phyloP scores from a whole-genome alignment of 1,284 basidiomycete species.

The Ustilago curta region DNA sequence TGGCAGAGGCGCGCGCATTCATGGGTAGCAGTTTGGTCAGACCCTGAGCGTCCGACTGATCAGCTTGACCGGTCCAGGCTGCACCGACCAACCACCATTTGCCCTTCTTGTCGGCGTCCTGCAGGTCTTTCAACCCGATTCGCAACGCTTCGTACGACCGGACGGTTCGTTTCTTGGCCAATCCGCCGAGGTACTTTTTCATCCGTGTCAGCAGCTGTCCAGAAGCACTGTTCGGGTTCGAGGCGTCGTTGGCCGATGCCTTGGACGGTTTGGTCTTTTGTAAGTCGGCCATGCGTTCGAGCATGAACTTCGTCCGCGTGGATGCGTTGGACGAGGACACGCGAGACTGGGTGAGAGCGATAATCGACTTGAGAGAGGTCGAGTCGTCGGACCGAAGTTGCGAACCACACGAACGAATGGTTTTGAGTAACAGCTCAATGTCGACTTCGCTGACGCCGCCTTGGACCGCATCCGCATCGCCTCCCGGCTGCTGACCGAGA shows the following conservation, averaged over 20 bases:
- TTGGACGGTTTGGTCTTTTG: slow-evolving; percentile 29
- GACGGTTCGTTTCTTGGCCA: slow-evolving; percentile 59
- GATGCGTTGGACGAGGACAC: slow-evolving; percentile 33
- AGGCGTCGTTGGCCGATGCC: slow-evolving; percentile 11
- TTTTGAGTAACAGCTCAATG: slow-evolving; percentile 86
- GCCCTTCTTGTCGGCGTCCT: slow-evolving; percentile 84
- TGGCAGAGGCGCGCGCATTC: slow-evolving; percentile 23
- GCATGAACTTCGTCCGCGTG: slow-evolving; percentile 65
- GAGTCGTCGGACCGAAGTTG: slow-evolving; percentile 64
- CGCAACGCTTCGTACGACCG: slow-evolving; percentile 55
- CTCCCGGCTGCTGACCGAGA: slow-evolving; percentile 71
- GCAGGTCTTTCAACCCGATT: slow-evolving; percentile 79
- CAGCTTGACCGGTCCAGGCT: slow-evolving; percentile 91
- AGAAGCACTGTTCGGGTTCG: slow-evolving; percentile 23
- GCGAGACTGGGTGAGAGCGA: slow-evolving; percentile 54
- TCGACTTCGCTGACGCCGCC: slow-evolving; percentile 37
- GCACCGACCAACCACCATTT: slow-evolving; percentile 99
- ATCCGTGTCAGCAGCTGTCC: slow-evolving; percentile 47
- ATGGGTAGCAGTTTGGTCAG: slow-evolving; percentile 47
- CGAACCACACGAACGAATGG: slow-evolving; percentile 74
- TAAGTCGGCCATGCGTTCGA: slow-evolving; percentile 62
- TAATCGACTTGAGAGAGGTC: slow-evolving; percentile 60
- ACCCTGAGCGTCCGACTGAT: slow-evolving; percentile 74
- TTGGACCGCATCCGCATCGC: not conserved
- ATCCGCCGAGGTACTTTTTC: slow-evolving; percentile 58